phyloP scores from a whole-genome alignment of 345 rosid genomes.

The Arabis alpina region DNA sequence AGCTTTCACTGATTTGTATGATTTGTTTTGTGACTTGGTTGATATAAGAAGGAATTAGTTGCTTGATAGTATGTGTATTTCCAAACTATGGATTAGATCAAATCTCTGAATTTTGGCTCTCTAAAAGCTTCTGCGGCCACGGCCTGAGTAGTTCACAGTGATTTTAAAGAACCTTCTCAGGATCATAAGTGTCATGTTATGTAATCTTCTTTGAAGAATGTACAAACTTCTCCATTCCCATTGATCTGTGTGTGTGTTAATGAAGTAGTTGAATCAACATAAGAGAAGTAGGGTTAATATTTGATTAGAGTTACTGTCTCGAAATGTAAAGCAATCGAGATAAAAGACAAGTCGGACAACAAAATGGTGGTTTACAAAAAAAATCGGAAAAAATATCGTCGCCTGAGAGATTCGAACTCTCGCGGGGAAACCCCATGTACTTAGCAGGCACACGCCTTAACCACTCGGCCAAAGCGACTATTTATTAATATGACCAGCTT shows the following conservation, averaged over 20 bases:
- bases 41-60: slow-evolving; percentile 34
- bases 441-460: slow-evolving; percentile 74
- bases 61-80: slow-evolving; percentile 2
- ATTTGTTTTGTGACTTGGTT: slow-evolving; percentile 34
- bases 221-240: background rate
- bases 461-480: slow-evolving; percentile 64
- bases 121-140: background rate
- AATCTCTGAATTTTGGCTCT: background rate
- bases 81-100: background rate
- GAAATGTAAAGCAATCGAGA: no score
- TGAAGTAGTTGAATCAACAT: background rate
- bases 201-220: background rate
- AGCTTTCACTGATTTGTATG: slow-evolving; percentile 39
- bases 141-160: slow-evolving; percentile 8
- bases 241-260: background rate
- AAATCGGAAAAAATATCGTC: slow-evolving; percentile 30
- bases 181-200: background rate
- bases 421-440: slow-evolving; percentile 76
- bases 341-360: background rate
- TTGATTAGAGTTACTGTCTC: no score
- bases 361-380: background rate
- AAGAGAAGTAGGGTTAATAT: no score
- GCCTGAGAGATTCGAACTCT: slow-evolving; percentile 86
- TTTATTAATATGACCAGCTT: background rate
- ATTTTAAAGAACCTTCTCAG: slow-evolving; percentile 6